Evolutionary conservation across 1,284 basidiomycete genomes (phyloP).

Genomic region (Cutaneotrichosporon sp.): DNA sequence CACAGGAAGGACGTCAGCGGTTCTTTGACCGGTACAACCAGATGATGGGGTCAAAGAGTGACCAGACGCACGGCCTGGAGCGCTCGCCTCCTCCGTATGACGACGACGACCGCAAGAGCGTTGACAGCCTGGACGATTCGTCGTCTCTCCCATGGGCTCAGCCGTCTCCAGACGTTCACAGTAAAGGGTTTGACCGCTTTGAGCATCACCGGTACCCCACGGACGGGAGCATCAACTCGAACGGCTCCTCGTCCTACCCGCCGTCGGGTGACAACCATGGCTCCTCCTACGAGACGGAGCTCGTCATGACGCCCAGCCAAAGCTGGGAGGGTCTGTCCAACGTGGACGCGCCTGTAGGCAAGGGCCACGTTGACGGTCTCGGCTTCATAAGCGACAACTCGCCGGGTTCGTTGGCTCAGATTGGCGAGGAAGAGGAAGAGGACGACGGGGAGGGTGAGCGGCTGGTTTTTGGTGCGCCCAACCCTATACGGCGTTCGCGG

Average conservation of each 20-base stretch:
- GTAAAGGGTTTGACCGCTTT: constrained; percentile 1
- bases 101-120: constrained; percentile 13
- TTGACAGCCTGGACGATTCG: neutral
- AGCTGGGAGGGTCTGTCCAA: constrained; percentile 35
- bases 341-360: neutral
- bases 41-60: constrained; percentile 23
- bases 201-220: constrained; percentile 24
- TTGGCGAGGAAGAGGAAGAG: constrained; percentile 35
- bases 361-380: neutral
- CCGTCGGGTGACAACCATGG: constrained; percentile 9
- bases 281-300: constrained; percentile 29
- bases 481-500: neutral
- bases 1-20: constrained; percentile 22
- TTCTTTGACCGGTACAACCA: constrained; percentile 55
- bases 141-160: constrained; percentile 1
- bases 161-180: neutral
- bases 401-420: constrained; percentile 25
- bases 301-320: constrained; percentile 44
- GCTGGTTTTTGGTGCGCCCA: constrained; percentile 11
- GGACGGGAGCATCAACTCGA: constrained; percentile 35
- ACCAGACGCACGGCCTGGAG: constrained; percentile 13
- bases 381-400: neutral
- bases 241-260: constrained; percentile 23
- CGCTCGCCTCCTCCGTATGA: neutral
- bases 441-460: constrained; percentile 26